Percentiles rank a stretch among this genome's conserved stretches.
phyloP scores from a whole-genome alignment of 2,329 filamentous ascomycete species.

The Stylonectria norvegica region DNA sequence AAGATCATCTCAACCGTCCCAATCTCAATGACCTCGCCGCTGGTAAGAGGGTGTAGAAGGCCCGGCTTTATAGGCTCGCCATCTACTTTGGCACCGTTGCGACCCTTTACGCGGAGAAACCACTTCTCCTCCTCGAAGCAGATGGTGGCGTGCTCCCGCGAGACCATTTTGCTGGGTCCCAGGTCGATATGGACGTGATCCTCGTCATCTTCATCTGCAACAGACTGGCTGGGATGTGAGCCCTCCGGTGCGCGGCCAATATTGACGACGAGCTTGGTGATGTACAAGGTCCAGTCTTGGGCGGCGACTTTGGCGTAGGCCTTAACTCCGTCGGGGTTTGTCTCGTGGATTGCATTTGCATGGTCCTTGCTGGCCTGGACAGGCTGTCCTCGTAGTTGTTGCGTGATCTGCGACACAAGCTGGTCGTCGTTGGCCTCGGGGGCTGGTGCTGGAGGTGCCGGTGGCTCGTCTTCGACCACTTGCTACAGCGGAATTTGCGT shows the following conservation, averaged over 20 bases:
- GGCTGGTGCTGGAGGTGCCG: constrained; percentile 40
- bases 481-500: constrained; percentile 17
- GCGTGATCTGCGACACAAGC: constrained; percentile 54
- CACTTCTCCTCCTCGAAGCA: constrained; percentile 72
- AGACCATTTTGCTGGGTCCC: constrained; percentile 77
- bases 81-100: constrained; percentile 87
- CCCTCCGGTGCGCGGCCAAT: constrained; percentile 68
- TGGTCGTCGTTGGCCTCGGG: constrained; percentile 58
- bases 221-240: constrained; percentile 29
- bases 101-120: constrained; percentile 83
- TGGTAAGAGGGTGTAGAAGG: constrained; percentile 63
- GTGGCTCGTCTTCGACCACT: constrained; percentile 36
- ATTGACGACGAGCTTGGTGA: constrained; percentile 69
- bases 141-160: constrained; percentile 72
- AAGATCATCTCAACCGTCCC: constrained; percentile 98
- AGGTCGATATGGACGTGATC: constrained; percentile 79
- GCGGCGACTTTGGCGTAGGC: constrained; percentile 82
- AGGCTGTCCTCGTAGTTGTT: constrained; percentile 46
- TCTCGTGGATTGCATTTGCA: constrained; percentile 61
- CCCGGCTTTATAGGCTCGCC: constrained; percentile 67
- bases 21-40: constrained; percentile 89
- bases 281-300: constrained; percentile 80
- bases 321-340: constrained; percentile 59
- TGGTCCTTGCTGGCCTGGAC: constrained; percentile 62
- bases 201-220: constrained; percentile 45